phyloP scores from a whole-genome alignment of 257 asterid genomes.

The Fraxinus anomala region DNA sequence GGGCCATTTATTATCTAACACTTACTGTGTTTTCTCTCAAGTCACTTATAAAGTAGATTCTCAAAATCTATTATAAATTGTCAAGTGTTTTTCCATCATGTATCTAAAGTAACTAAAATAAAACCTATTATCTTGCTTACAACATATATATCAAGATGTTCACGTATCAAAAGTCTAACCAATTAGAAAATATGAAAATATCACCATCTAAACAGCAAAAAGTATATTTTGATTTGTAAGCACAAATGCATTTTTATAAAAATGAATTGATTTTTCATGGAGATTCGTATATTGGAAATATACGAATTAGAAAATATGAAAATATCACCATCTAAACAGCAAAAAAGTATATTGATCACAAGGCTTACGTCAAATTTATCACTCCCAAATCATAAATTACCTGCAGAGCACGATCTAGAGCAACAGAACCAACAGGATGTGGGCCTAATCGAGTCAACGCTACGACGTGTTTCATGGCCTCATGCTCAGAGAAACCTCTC shows the following conservation, averaged over 20 bases:
- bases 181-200: neutral
- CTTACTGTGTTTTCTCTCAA: neutral
- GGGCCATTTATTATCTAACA: neutral
- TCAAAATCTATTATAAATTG: neutral
- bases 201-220: neutral
- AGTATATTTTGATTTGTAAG: neutral
- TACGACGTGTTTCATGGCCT: constrained; percentile 76
- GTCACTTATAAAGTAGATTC: neutral
- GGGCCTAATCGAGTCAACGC: constrained; percentile 83
- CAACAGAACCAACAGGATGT: constrained; percentile 81
- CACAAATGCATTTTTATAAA: too few relatives aligned
- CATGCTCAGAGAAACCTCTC: constrained; percentile 89
- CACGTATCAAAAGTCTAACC: neutral
- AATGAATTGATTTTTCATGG: too few relatives aligned
- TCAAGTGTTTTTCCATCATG: neutral
- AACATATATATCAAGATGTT: constrained; percentile 13
- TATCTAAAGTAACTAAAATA: constrained; percentile 3
- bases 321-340: neutral
- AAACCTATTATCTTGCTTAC: neutral
- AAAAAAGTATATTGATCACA: neutral
- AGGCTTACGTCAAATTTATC: neutral
- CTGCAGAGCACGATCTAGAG: constrained; percentile 71
- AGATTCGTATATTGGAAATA: too few relatives aligned
- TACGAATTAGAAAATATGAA: neutral
- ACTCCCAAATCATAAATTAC: constrained; percentile 36